Evolutionary conservation across 768 basidiomycete genomes (phyloP).

Genomic region (Pisolithus orientalis): DNA sequence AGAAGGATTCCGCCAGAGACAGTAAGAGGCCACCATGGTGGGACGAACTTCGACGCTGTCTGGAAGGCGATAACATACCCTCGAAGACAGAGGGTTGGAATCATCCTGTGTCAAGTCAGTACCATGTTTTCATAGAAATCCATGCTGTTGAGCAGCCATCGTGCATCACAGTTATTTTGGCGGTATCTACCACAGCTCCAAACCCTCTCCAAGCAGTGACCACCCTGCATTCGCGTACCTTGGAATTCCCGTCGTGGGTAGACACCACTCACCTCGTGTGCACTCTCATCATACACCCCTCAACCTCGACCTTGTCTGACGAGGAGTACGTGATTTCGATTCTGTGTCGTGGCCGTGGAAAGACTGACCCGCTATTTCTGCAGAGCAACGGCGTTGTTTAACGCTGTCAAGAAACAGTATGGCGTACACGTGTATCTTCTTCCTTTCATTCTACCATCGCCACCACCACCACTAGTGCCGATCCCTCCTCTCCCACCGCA

Average conservation of each 20-base stretch:
- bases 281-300: constrained; percentile 73
- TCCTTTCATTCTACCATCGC: constrained; percentile 51
- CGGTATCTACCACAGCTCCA: constrained; percentile 74
- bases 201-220: constrained; percentile 80
- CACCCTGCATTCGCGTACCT: constrained; percentile 56
- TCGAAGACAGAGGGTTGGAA: constrained; percentile 77
- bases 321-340: constrained; percentile 59
- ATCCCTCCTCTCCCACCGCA: constrained; percentile 63
- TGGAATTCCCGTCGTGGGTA: constrained; percentile 78
- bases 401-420: constrained; percentile 84
- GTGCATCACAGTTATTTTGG: constrained; percentile 56
- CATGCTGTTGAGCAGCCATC: constrained; percentile 3
- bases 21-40: constrained; percentile 69
- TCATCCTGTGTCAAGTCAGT: constrained; percentile 75
- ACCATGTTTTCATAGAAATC: constrained; percentile 4
- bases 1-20: constrained; percentile 38
- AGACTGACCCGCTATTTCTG: constrained; percentile 4
- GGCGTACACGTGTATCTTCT: constrained; percentile 75
- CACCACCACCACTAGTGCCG: constrained; percentile 60
- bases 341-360: not conserved
- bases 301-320: constrained; percentile 59
- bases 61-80: constrained; percentile 72
- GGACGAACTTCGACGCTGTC: constrained; percentile 75
- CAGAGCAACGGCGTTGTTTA: constrained; percentile 74
- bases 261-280: constrained; percentile 66